Percentiles rank a stretch among this genome's conserved stretches.
phyloP scores from a whole-genome alignment of 495 filamentous ascomycete genomes.

The Thozetella sp. region DNA sequence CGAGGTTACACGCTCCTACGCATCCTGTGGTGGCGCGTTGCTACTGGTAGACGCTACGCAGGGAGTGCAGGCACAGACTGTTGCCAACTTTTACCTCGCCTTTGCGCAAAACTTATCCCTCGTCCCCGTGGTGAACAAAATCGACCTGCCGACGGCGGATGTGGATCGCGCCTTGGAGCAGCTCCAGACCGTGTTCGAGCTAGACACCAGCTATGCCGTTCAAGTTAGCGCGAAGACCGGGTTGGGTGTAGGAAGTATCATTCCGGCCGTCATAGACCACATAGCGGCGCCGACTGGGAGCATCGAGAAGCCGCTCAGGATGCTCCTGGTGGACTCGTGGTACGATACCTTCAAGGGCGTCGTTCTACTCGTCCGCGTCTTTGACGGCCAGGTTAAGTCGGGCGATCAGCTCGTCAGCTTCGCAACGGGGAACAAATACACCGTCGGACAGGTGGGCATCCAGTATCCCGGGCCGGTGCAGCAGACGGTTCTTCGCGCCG shows the following conservation, averaged over 20 bases:
- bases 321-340: constrained; percentile 96
- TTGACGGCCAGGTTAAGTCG: constrained; percentile 81
- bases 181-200: constrained; percentile 81
- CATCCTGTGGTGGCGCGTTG: constrained; percentile 90
- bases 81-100: constrained; percentile 96
- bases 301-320: constrained; percentile 66
- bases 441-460: constrained; percentile 94
- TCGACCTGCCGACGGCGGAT: constrained; percentile 88
- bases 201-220: constrained; percentile 80
- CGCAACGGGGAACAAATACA: constrained; percentile 84
- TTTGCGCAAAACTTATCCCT: constrained; percentile 87
- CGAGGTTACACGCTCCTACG: constrained; percentile 93
- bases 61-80: constrained; percentile 91
- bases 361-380: constrained; percentile 86
- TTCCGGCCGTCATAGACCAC: constrained; percentile 83
- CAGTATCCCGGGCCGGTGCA: constrained; percentile 90
- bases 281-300: constrained; percentile 84
- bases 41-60: constrained; percentile 93
- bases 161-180: constrained; percentile 82
- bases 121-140: constrained; percentile 94
- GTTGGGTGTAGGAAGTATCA: constrained; percentile 74
- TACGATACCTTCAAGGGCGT: constrained; percentile 96
- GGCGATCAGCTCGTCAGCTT: constrained; percentile 86
- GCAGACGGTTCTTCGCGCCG: constrained; percentile 78
- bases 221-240: constrained; percentile 94